Evolutionary conservation across 495 filamentous ascomycete species (phyloP).

Genomic region (Delitschia confertaspora): DNA sequence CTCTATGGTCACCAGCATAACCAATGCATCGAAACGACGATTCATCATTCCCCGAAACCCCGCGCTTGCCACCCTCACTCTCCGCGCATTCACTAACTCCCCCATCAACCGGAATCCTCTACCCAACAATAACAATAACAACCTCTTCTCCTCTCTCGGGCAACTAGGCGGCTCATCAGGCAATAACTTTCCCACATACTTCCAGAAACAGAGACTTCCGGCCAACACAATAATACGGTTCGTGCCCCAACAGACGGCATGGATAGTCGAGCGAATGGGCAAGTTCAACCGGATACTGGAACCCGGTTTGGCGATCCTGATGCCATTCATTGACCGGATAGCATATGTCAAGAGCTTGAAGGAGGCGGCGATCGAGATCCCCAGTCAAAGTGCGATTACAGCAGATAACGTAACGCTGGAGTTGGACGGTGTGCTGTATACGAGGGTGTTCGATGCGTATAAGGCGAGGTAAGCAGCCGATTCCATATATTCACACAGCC

Average conservation of each 20-base stretch:
- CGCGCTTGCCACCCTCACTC: background rate
- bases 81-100: conserved; percentile 5
- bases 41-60: background rate
- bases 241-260: conserved; percentile 97
- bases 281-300: conserved; percentile 88
- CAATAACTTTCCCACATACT: conserved; percentile 36
- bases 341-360: conserved; percentile 97
- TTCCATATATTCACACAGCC: background rate
- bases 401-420: conserved; percentile 97
- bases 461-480: conserved; percentile 75
- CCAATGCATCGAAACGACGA: conserved; percentile 2
- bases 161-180: background rate
- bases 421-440: conserved; percentile 91
- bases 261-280: conserved; percentile 99
- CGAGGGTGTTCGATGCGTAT: conserved; percentile 91
- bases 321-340: conserved; percentile 90
- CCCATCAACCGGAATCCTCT: conserved; percentile 6
- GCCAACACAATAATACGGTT: conserved; percentile 94
- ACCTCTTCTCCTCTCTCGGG: conserved; percentile 13
- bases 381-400: conserved; percentile 91
- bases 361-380: conserved; percentile 92
- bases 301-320: conserved; percentile 79
- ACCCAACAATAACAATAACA: background rate
- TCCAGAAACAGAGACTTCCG: conserved; percentile 57
- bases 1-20: conserved; percentile 10